Evolutionary conservation across 1,284 basidiomycete species (phyloP).

Genomic region (Gymnopus androsaceus): DNA sequence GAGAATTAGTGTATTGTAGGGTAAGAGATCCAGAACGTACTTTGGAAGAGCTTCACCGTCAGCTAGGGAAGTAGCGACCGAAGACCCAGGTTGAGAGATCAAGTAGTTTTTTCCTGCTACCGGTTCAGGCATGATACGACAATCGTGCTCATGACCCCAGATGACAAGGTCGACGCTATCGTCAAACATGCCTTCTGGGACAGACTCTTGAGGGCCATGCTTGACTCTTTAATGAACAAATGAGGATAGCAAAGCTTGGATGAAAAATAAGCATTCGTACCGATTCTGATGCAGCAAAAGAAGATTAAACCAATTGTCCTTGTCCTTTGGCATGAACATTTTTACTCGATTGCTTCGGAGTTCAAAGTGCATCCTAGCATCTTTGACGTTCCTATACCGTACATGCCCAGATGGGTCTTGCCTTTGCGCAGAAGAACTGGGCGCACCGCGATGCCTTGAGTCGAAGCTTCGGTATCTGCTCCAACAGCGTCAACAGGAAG

Average conservation of each 20-base stretch:
- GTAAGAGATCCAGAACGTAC: conserved; percentile 46
- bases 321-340: conserved; percentile 94
- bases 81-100: conserved; percentile 94
- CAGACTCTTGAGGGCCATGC: conserved; percentile 89
- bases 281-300: conserved; percentile 95
- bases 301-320: conserved; percentile 94
- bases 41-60: conserved; percentile 90
- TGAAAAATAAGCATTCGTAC: conserved; percentile 42
- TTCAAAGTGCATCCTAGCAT: conserved; percentile 95
- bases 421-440: conserved; percentile 93
- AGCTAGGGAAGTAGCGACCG: conserved; percentile 90
- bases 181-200: conserved; percentile 97
- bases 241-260: not conserved
- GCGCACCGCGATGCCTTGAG: conserved; percentile 81
- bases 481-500: conserved; percentile 61
- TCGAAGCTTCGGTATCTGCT: conserved; percentile 67
- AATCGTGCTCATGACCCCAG: conserved; percentile 99
- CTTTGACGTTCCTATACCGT: conserved; percentile 96
- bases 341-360: conserved; percentile 89
- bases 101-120: conserved; percentile 91
- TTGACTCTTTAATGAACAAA: conserved; percentile 79
- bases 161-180: conserved; percentile 92
- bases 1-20: not conserved
- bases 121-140: conserved; percentile 86
- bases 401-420: conserved; percentile 82